These are phyloP conservation scores for Candida maris DNA, from an alignment of 805 yeast species.

Conservation along the genomic window DNA sequence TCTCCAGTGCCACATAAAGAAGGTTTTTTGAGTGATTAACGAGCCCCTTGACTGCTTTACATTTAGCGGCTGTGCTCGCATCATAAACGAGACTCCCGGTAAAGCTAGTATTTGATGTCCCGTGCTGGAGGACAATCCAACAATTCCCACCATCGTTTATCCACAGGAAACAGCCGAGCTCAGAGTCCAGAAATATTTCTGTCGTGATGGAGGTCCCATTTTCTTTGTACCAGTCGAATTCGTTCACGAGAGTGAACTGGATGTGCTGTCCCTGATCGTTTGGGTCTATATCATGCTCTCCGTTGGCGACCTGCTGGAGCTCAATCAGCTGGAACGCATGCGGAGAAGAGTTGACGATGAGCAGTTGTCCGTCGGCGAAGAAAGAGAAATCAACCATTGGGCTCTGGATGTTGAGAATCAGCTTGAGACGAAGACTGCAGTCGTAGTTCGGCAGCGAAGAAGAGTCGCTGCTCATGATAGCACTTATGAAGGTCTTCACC, in stretches of 20 bases:
- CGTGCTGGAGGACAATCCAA: slow-evolving; percentile 24
- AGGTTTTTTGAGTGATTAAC: slow-evolving; percentile 40
- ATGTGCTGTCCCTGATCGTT: slow-evolving; percentile 24
- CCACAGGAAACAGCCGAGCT: slow-evolving; percentile 30
- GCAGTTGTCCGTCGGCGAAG: slow-evolving; percentile 21
- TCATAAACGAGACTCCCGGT: slow-evolving; percentile 24
- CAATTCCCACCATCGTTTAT: slow-evolving; percentile 27
- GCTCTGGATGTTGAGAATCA: slow-evolving; percentile 34
- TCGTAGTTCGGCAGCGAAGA: slow-evolving; percentile 31
- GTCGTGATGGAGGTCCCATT: slow-evolving; percentile 9
- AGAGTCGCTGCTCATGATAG: slow-evolving; percentile 21
- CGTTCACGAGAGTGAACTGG: slow-evolving; percentile 28
- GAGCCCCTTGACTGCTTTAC: slow-evolving; percentile 25
- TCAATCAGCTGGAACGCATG: slow-evolving; percentile 34
- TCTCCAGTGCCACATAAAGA: slow-evolving; percentile 36
- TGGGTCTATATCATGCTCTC: slow-evolving; percentile 15
- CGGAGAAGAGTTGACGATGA: slow-evolving; percentile 30
- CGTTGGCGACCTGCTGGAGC: slow-evolving; percentile 16
- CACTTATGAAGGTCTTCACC: slow-evolving; percentile 26
- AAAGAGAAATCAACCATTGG: slow-evolving; percentile 29
- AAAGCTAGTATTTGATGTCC: slow-evolving; percentile 15
- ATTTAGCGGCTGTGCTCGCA: slow-evolving; percentile 1
- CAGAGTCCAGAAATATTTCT: slow-evolving; percentile 19
- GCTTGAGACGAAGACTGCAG: slow-evolving; percentile 30
- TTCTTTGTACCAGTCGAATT: slow-evolving; percentile 31